Evolutionary conservation across 1,139 yeast species (phyloP), one percentile per base, ranked within the genome.

Genomic region (Saccharomyces uvarum): DNA sequence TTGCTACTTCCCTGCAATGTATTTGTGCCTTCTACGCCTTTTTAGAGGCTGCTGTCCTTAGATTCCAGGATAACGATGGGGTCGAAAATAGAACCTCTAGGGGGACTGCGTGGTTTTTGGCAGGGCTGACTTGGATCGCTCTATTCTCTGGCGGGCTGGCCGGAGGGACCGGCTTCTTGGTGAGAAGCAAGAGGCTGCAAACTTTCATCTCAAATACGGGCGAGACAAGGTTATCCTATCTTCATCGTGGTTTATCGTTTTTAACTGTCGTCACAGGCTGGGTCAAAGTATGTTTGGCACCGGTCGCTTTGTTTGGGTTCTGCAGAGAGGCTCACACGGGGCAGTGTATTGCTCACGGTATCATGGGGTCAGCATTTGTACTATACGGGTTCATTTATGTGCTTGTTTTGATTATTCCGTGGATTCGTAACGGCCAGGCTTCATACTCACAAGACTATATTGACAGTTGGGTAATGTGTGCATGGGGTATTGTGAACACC

Each of bases 291-390:
- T 84, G 90, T 53, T 73, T 91, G 73, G 95, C 96, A 0, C 90
- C 93, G 3, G 83, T 88, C 51, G 86, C 96, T 1, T 70, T 90
- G 59, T 82, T 89, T 60, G 97, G 96, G 1, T 91, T 90, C 79
- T 81, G 90, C 67, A 78, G 89, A 71, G 81, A 83, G 65, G 69
- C 74, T 56, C 81, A 89, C 74, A 75, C 91, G 63, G 98, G 98
- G 19, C 98, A 91, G 72, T 91, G 98, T 69, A 79, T 90, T 50
- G 98, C 98, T 0, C 98, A 91, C 69, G 97, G 97, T 5, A 88
- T 91, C 59, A 91, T 91, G 98, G 98, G 98, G 0, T 79, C 89
- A 21, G 85, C 96, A 0, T 91, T 91, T 63, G 79, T 91, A 13
- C 72, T 78, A 3, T 91, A 91, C 68, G 96, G 97, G 6, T 83